phyloP scores from a whole-genome alignment of 345 rosid species.

The Eucalyptus curtisii region DNA sequence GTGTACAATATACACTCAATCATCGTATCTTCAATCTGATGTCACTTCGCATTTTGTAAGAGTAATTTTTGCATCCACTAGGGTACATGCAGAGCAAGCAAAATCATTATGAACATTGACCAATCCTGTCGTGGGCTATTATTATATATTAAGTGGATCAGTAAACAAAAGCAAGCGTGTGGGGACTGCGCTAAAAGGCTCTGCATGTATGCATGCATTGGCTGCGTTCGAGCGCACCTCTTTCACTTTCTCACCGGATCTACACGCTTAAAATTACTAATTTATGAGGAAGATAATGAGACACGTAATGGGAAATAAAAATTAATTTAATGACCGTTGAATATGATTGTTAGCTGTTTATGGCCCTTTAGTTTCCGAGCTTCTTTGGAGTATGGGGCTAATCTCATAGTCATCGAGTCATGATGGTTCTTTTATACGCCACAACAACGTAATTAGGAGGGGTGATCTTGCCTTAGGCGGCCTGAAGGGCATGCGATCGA shows the following conservation, averaged over 20 bases:
- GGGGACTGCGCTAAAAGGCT: not conserved
- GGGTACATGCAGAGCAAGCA: not conserved
- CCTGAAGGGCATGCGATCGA: not conserved
- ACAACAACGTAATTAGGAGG: not conserved
- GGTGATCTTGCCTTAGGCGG: not conserved
- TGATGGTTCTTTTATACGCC: not conserved
- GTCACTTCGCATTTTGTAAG: not conserved
- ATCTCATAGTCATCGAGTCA: not conserved
- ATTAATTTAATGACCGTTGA: not conserved
- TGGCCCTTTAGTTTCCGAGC: not conserved
- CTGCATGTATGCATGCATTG: not conserved
- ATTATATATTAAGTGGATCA: not conserved
- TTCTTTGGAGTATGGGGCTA: not conserved
- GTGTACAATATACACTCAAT: not conserved
- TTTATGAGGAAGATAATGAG: not conserved
- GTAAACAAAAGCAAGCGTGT: not conserved
- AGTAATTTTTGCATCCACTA: not conserved
- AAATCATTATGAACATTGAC: not conserved
- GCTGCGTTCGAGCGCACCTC: not conserved
- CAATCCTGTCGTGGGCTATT: not conserved
- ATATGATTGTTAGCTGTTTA: not conserved
- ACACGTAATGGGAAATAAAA: not conserved
- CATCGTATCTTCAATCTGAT: not conserved
- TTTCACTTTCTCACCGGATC: not conserved
- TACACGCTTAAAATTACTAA: not conserved